phyloP scores from a whole-genome alignment of 1,284 basidiomycete genomes.

The Fomitopsis palustris region DNA sequence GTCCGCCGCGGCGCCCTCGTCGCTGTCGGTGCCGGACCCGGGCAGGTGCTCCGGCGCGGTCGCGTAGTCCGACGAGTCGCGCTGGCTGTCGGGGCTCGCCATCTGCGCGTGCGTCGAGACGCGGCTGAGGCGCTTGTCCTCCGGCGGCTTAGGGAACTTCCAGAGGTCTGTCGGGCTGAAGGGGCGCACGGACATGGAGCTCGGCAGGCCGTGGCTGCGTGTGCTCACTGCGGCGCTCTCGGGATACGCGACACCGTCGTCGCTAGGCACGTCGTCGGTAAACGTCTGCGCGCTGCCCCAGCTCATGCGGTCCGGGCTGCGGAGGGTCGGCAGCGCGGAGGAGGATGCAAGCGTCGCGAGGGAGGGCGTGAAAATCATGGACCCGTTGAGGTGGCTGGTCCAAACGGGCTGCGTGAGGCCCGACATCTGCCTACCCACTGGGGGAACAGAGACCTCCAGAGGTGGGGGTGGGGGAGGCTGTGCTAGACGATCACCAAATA shows the following conservation, averaged over 20 bases:
- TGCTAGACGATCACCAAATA: constrained; percentile 7
- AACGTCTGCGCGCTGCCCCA: constrained; percentile 9
- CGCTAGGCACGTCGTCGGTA: constrained; percentile 16
- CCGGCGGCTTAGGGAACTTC: constrained; percentile 61
- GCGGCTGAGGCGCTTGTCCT: constrained; percentile 7
- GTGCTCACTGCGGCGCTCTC: constrained; percentile 13
- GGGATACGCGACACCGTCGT: constrained; percentile 35
- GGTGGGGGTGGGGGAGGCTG: neutral
- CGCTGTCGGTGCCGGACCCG: no score
- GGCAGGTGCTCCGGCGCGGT: constrained; percentile 3
- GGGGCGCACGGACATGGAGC: constrained; percentile 58
- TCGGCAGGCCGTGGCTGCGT: constrained; percentile 25
- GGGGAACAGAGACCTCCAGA: constrained; percentile 8
- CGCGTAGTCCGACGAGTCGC: constrained; percentile 15
- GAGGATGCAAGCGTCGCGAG: constrained; percentile 12
- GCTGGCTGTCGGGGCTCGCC: constrained; percentile 7
- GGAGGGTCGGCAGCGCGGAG: constrained; percentile 13
- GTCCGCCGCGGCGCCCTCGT: constrained; percentile 11
- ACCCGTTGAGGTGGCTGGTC: constrained; percentile 17
- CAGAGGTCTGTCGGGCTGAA: constrained; percentile 64
- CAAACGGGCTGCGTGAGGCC: constrained; percentile 15
- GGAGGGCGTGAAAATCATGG: constrained; percentile 11
- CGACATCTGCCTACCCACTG: neutral
- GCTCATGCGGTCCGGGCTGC: constrained; percentile 10
- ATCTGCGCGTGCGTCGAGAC: neutral